Conservation (phyloP, 768 basidiomycete species). For the Podaxis rugospora region DNA sequence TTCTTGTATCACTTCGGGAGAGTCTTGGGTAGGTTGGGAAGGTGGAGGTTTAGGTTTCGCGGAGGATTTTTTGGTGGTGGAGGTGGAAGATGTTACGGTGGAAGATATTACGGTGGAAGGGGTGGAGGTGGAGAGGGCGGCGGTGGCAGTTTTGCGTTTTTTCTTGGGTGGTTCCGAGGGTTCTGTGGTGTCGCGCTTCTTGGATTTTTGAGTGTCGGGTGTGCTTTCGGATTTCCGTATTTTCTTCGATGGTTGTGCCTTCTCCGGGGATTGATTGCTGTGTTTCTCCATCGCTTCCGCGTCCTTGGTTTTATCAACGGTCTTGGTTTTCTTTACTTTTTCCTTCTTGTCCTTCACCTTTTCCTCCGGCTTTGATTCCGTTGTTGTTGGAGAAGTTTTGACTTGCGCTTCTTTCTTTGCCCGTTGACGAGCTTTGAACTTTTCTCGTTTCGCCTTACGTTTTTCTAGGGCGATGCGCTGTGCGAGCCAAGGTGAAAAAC, state of each 20-base stretch:
- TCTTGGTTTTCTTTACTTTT: slow-evolving; percentile 1
- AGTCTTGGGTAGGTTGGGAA: background rate
- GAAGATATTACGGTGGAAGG: too few relatives aligned
- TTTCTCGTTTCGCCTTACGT: slow-evolving; percentile 44
- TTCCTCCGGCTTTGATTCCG: background rate
- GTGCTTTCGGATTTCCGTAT: background rate
- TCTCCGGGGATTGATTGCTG: background rate
- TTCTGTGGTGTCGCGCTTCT: background rate
- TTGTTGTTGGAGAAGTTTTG: background rate
- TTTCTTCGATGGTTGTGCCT: background rate
- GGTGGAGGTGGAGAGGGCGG: background rate
- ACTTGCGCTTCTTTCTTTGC: slow-evolving; percentile 24
- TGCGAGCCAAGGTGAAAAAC: slow-evolving; percentile 25
- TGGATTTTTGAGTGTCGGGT: background rate
- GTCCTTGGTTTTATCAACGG: slow-evolving; percentile 4
- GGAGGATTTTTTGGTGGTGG: background rate
- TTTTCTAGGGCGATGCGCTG: slow-evolving; percentile 35
- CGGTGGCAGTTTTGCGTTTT: background rate
- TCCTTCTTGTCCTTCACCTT: slow-evolving; percentile 13
- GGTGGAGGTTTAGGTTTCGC: background rate
- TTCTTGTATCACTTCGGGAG: background rate
- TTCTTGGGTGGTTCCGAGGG: background rate
- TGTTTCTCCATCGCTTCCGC: background rate
- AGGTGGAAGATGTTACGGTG: background rate
- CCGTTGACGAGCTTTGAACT: slow-evolving; percentile 41